These are phyloP conservation scores for Penicillium janthinellum DNA, from an alignment of 2,329 filamentous ascomycete genomes.

Conservation along the genomic window DNA sequence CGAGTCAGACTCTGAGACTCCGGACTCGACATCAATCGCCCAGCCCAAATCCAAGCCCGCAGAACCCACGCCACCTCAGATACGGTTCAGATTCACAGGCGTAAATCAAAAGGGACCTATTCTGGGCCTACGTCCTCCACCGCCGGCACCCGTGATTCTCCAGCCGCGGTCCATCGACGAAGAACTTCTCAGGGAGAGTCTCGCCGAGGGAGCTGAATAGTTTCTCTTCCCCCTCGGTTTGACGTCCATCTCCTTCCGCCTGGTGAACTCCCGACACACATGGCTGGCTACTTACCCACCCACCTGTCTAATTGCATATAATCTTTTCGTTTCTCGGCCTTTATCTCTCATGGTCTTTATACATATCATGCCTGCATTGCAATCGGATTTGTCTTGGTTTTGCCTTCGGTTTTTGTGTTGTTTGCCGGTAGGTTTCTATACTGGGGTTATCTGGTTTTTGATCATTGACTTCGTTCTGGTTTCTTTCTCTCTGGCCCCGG, in stretches of 20 bases:
- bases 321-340: neutral
- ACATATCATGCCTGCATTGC: neutral
- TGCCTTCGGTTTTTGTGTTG: neutral
- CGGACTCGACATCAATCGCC: constrained; percentile 17
- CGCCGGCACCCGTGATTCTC: constrained; percentile 59
- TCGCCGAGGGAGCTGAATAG: constrained; percentile 47
- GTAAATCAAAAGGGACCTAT: constrained; percentile 79
- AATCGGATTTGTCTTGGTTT: constrained; percentile 1
- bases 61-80: constrained; percentile 66
- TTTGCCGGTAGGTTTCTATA: neutral
- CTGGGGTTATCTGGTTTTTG: neutral
- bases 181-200: constrained; percentile 61
- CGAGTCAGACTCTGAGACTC: constrained; percentile 3
- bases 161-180: constrained; percentile 61
- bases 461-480: neutral
- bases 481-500: neutral
- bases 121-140: constrained; percentile 66
- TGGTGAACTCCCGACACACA: too few relatives aligned
- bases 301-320: neutral
- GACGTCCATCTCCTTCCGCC: neutral
- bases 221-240: neutral
- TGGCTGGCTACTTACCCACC: constrained; percentile 1
- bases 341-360: neutral
- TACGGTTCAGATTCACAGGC: constrained; percentile 60
- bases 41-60: constrained; percentile 56